A percentile compares a stretch with the other conserved stretches of the same genome.
phyloP scores from a whole-genome alignment of 1,284 basidiomycete species.

The Chalciporus sp. region DNA sequence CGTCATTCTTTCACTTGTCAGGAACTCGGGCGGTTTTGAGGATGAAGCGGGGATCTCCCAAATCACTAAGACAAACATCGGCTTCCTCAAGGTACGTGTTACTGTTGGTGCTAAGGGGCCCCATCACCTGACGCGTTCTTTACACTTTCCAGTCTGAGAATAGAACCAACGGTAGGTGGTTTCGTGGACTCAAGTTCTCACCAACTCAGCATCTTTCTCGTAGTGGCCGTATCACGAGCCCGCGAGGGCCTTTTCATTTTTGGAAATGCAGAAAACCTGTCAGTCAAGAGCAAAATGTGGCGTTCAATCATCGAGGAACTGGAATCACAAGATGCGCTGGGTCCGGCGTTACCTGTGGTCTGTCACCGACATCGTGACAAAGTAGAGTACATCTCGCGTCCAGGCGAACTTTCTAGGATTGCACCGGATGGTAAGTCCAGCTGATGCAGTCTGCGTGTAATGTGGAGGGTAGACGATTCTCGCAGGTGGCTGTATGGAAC shows the following conservation, averaged over 20 bases:
- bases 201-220: neutral
- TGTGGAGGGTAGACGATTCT: neutral
- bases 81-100: conserved; percentile 62
- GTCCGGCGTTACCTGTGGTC: conserved; percentile 51
- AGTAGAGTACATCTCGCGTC: conserved; percentile 45
- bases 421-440: conserved; percentile 57
- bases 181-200: neutral
- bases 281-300: conserved; percentile 61
- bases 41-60: conserved; percentile 34
- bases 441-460: neutral
- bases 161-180: conserved; percentile 51
- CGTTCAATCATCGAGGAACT: conserved; percentile 55
- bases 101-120: neutral
- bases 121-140: neutral
- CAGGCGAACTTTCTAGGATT: conserved; percentile 52
- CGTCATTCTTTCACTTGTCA: conserved; percentile 70
- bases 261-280: conserved; percentile 61
- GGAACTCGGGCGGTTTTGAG: conserved; percentile 57
- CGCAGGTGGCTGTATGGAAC: conserved; percentile 62
- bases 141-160: conserved; percentile 50
- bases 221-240: conserved; percentile 76
- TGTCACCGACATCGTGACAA: conserved; percentile 60
- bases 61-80: conserved; percentile 50
- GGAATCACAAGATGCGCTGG: conserved; percentile 47
- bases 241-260: conserved; percentile 72